A percentile compares a stretch with the other conserved stretches of the same genome.
Evolutionary conservation across 2,329 filamentous ascomycete genomes (phyloP).

Genomic region (Thielaviopsis ethacetica): DNA sequence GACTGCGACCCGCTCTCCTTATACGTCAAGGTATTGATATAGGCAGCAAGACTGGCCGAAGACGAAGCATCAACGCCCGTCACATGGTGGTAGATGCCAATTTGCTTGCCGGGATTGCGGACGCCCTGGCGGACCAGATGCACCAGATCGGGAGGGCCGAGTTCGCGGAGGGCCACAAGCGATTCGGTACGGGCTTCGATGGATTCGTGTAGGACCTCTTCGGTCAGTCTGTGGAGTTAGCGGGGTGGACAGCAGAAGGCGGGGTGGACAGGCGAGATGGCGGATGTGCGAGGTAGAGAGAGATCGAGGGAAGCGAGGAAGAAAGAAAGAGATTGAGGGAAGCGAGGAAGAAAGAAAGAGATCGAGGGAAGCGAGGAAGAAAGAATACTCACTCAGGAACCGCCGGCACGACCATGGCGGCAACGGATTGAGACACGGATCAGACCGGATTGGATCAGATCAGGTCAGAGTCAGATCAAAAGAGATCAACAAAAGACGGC

Average conservation of each 20-base stretch:
- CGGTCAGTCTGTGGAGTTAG: slow-evolving; percentile 53
- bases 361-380: slow-evolving; percentile 9
- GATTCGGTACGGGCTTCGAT: slow-evolving; percentile 87
- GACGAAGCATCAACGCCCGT: slow-evolving; percentile 95
- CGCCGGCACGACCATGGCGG: slow-evolving; percentile 55
- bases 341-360: no score
- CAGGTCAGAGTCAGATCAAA: no score
- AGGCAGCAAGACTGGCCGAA: slow-evolving; percentile 88
- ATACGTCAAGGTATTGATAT: slow-evolving; percentile 95
- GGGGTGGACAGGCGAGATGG: no score
- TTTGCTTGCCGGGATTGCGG: slow-evolving; percentile 44
- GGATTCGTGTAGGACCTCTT: slow-evolving; percentile 81
- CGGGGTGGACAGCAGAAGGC: slow-evolving; percentile 11
- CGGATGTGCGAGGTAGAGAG: no score
- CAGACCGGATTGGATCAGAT: neutral
- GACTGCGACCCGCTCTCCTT: slow-evolving; percentile 51
- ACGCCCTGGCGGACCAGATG: slow-evolving; percentile 69
- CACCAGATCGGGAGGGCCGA: slow-evolving; percentile 89
- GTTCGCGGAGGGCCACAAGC: slow-evolving; percentile 69
- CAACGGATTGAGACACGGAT: slow-evolving; percentile 6
- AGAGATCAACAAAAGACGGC: no score
- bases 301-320: no score
- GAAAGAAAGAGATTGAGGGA: no score
- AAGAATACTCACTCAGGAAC: slow-evolving; percentile 46
- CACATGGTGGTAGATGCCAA: slow-evolving; percentile 93